Evolutionary conservation across 2,329 filamentous ascomycete species (phyloP), one percentile per base, ranked within the genome.

Genomic region (Scleromitrula shiraiana): DNA sequence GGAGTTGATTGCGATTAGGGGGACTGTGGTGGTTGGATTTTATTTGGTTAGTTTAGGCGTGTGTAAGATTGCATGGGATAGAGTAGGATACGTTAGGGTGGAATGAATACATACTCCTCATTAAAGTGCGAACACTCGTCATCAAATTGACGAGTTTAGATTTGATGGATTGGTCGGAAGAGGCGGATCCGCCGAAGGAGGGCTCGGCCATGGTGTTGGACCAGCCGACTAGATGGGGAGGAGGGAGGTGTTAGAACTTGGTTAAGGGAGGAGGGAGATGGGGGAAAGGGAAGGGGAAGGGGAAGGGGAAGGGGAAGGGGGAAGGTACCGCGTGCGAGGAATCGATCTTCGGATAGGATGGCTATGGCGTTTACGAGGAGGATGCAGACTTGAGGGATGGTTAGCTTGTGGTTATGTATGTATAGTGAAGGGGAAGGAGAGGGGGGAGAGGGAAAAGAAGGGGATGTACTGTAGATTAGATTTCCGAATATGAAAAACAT

Each of bases 311-410:
- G 32, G 32, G 12, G 22, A 14, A 10, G 8, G 30, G 22, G 7
- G 10, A 52, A 68, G 75, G 57, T 81, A 83, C 70, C 89, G 68
- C 88, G 81, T 49, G 71, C 85, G 57, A 95, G 85, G 68, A 95
- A 95, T 53, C 89, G 85, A 70, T 95, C 89, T 78, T 95, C 90
- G 60, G 88, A 95, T 56, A 97, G 84, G 64, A 96, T 82, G 55
- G 90, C 88, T 64, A 97, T 84, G 57, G 88, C 88, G 69, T 98
- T 98, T 69, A 93, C 82, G 65, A 97, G 78, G 62, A 97, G 87
- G 65, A 95, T 75, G 59, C 81, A 77, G 57, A 91, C 86, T 89
- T 19, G 30, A 62, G 19, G 35, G 5, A 4, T 7, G 7, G 39
- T 50, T 38, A 42, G 41, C 26, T 19, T 35, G 2, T 15, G 14